Conservation (phyloP, 169 alveolate species). For the Eimeria acervulina region DNA sequence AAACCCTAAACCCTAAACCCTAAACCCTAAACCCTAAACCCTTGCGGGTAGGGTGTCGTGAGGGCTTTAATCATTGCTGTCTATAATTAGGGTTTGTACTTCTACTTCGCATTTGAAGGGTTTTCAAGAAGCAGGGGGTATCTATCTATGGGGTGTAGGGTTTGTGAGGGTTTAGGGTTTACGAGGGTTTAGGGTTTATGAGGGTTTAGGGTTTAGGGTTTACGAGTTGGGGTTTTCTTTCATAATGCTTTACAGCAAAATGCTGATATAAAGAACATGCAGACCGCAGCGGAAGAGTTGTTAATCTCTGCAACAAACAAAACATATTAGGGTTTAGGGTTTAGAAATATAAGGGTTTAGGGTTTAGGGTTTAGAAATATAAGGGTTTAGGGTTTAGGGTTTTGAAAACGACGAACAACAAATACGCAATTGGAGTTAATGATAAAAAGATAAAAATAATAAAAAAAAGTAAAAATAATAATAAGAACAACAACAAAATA, state of each 20-base stretch:
- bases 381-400: too few species aligned
- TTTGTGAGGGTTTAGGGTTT: background rate
- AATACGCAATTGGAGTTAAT: too few species aligned
- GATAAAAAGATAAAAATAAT: too few species aligned
- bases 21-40: too few species aligned
- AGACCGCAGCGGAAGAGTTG: slow-evolving; percentile 67
- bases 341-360: too few species aligned
- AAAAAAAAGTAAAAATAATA: too few species aligned
- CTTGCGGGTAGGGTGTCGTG: too few species aligned
- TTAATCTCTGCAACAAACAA: slow-evolving; percentile 24
- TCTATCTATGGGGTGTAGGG: background rate
- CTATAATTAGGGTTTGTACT: background rate
- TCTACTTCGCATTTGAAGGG: background rate
- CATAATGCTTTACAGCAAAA: background rate
- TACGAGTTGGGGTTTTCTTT: background rate
- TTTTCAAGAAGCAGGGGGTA: background rate
- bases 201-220: slow-evolving; percentile 33
- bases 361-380: too few species aligned
- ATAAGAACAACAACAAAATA: too few species aligned
- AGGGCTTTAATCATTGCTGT: too few species aligned
- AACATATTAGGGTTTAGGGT: background rate
- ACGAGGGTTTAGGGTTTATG: slow-evolving; percentile 21
- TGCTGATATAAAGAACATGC: slow-evolving; percentile 73
- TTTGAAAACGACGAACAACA: too few species aligned
- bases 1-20: too few species aligned